phyloP scores from a whole-genome alignment of 805 yeast genomes.

The Ogataea neopini region DNA sequence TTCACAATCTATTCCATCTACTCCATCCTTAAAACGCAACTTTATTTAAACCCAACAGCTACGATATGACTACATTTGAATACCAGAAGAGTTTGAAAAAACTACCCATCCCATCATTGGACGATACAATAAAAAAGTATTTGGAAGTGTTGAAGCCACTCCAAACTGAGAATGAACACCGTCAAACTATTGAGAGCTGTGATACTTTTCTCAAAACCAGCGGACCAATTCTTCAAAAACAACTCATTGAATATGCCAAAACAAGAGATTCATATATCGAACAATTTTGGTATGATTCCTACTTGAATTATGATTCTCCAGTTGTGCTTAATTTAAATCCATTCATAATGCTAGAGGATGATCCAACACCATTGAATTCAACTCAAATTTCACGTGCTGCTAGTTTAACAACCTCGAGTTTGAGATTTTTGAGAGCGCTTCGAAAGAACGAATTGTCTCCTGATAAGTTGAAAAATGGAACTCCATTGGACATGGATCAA shows the following conservation, averaged over 20 bases:
- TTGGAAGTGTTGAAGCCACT: slow-evolving; percentile 71
- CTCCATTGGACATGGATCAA: slow-evolving; percentile 86
- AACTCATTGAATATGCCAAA: slow-evolving; percentile 60
- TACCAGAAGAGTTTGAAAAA: slow-evolving; percentile 59
- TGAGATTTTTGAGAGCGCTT: slow-evolving; percentile 78
- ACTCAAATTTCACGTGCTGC: slow-evolving; percentile 82
- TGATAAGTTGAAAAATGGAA: slow-evolving; percentile 62
- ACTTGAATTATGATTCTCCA: slow-evolving; percentile 81
- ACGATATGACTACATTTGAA: slow-evolving; percentile 47
- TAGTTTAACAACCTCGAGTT: slow-evolving; percentile 69
- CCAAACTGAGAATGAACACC: slow-evolving; percentile 75
- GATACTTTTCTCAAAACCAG: slow-evolving; percentile 51
- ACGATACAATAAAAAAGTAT: slow-evolving; percentile 66
- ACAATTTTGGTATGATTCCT: slow-evolving; percentile 93
- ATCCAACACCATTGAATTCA: slow-evolving; percentile 69
- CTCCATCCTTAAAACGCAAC: too few relatives aligned
- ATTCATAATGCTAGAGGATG: slow-evolving; percentile 86
- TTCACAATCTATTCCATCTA: too few relatives aligned
- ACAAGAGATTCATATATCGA: slow-evolving; percentile 80
- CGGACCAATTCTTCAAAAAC: slow-evolving; percentile 62
- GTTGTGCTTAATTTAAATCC: slow-evolving; percentile 93
- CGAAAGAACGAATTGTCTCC: slow-evolving; percentile 72
- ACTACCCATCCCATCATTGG: slow-evolving; percentile 79
- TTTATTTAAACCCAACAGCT: too few relatives aligned
- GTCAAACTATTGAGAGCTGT: slow-evolving; percentile 59